Conservation (phyloP, 139 green algal species). For the Nannochloris sp. region DNA sequence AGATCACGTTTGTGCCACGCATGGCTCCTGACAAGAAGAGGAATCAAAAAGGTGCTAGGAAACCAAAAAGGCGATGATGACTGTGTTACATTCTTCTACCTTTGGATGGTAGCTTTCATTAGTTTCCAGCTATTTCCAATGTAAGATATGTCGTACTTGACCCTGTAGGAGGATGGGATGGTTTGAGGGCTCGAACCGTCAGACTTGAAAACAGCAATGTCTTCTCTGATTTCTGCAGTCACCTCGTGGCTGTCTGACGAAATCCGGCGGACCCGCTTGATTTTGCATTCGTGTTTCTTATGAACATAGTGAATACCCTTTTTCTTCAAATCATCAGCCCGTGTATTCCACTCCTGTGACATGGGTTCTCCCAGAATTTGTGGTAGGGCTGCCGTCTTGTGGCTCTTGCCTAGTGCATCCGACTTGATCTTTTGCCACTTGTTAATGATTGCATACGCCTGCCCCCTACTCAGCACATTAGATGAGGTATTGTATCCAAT, state of each 20-base stretch:
- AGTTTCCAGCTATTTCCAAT: not conserved
- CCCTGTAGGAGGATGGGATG: slow-evolving; percentile 13
- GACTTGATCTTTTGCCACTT: slow-evolving; percentile 13
- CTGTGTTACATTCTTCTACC: not conserved
- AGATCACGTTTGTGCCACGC: slow-evolving; percentile 53
- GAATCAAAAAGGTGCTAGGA: slow-evolving; percentile 5
- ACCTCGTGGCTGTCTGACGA: not conserved
- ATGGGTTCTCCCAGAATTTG: slow-evolving; percentile 13
- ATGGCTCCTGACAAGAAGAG: slow-evolving; percentile 15
- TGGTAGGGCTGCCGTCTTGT: slow-evolving; percentile 3
- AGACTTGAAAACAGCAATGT: slow-evolving; percentile 11
- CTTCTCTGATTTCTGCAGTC: slow-evolving; percentile 17
- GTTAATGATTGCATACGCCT: slow-evolving; percentile 5
- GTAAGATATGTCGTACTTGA: not conserved
- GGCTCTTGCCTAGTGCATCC: slow-evolving; percentile 10
- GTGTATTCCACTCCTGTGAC: slow-evolving; percentile 20
- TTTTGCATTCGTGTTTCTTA: slow-evolving; percentile 11
- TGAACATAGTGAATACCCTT: slow-evolving; percentile 31
- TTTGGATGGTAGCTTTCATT: not conserved
- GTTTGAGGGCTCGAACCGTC: not conserved
- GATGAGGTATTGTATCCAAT: not conserved
- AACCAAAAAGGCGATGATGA: slow-evolving; percentile 8
- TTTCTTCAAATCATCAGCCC: slow-evolving; percentile 10
- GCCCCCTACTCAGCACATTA: not conserved
- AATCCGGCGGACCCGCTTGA: slow-evolving; percentile 10